These are phyloP conservation scores for Trifolium fragiferum DNA, from an alignment of 306 rosid species.

Conservation along the genomic window DNA sequence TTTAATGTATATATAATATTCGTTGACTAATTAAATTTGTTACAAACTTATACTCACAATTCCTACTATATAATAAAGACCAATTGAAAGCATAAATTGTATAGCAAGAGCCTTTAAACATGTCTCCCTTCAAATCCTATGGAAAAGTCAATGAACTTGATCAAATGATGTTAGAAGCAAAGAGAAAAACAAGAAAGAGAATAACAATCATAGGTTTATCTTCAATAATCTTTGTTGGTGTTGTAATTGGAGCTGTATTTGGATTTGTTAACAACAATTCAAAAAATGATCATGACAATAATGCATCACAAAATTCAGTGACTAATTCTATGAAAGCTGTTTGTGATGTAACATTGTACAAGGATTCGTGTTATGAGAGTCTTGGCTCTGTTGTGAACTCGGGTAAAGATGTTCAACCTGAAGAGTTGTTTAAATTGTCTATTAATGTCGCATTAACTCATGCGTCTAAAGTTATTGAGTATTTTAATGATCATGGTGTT, in stretches of 20 bases:
- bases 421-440: conserved; percentile 55
- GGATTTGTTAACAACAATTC: conserved; percentile 46
- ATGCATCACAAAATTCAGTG: conserved; percentile 4
- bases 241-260: conserved; percentile 52
- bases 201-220: conserved; percentile 58
- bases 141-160: conserved; percentile 61
- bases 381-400: conserved; percentile 47
- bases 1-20: neutral
- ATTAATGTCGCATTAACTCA: conserved; percentile 55
- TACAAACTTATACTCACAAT: neutral
- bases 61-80: conserved; percentile 12
- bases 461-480: conserved; percentile 44
- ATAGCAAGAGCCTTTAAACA: conserved; percentile 37
- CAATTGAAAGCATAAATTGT: neutral
- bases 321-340: conserved; percentile 62
- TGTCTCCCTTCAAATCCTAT: conserved; percentile 55
- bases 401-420: conserved; percentile 49
- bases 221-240: conserved; percentile 53
- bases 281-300: conserved; percentile 6
- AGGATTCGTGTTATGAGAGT: conserved; percentile 56
- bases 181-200: conserved; percentile 56
- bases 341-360: conserved; percentile 71
- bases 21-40: conserved; percentile 7
- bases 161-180: conserved; percentile 57
- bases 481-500: conserved; percentile 44